Evolutionary conservation across 2,329 filamentous ascomycete genomes (phyloP).

Genomic region (Sporothrix protearum): DNA sequence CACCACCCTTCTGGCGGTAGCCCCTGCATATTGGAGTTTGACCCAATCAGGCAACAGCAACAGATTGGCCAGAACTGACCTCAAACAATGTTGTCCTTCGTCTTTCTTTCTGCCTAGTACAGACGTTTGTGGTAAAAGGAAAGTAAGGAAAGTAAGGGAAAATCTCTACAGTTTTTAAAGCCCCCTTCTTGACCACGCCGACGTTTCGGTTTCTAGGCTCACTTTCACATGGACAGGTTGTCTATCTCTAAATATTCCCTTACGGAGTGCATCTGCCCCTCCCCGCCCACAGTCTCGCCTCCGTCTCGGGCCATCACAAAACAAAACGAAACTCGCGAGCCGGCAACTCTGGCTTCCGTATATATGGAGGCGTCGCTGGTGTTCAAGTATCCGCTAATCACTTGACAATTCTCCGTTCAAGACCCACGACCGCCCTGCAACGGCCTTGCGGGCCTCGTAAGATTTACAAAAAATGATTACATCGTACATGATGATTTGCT

Average conservation of each 20-base stretch:
- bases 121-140: too few species aligned
- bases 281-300: conserved; percentile 6
- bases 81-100: conserved; percentile 18
- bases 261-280: neutral
- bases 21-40: conserved; percentile 24
- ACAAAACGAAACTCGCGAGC: conserved; percentile 9
- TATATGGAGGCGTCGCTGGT: neutral
- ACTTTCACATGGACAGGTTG: neutral
- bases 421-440: neutral
- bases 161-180: too few species aligned
- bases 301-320: conserved; percentile 16
- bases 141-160: too few species aligned
- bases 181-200: neutral
- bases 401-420: neutral
- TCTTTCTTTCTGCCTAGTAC: too few species aligned
- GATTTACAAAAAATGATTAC: too few species aligned
- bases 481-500: neutral
- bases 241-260: neutral
- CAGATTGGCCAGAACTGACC: conserved; percentile 4
- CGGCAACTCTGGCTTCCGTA: conserved; percentile 17
- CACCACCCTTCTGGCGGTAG: conserved; percentile 13
- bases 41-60: conserved; percentile 23
- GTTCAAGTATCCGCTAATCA: neutral
- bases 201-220: neutral
- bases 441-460: neutral